Base-by-base conservation (phyloP, 345 rosid species). In the Aegle marmelos region DNA sequence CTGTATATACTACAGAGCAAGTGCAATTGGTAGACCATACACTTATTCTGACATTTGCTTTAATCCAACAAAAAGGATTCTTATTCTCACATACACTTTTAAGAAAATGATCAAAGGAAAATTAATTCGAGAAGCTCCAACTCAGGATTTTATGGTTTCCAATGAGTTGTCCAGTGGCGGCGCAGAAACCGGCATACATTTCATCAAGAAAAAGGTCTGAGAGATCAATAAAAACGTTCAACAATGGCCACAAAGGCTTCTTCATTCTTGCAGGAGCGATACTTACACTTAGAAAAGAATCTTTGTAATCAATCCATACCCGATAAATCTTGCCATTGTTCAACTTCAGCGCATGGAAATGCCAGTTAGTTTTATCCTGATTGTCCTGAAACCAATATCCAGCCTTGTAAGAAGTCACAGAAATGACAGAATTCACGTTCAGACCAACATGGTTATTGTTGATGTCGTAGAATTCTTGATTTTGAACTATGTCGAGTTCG, bases 361-460 rank as follows among this genome's bases (percentile, higher is more conserved):
- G 65, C 80, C 79, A 80, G 6, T 79, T 41, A 57, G 59, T 62
- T 34, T 63, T 36, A 17, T 33, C 67, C 58, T 17, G 5, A 5
- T 16, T 37, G 68, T 58, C 25, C 50, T 39, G 80, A n/a, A 65
- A 56, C 84, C 83, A 82, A 62, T 74, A 78, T 31, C 85, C 86
- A 39, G 89, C 83, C 72, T 79, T 82, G 2, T 31, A 54, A 24
- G 86, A 71, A 50, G 25, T 72, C 48, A 86, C 57, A 76, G 84
- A 82, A 30, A 69, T 50, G 24, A 84, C 77, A 17, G 88, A 80
- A 11, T 86, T 82, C 37, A 84, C 74, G 24, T 84, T 86, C 74
- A 86, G 22, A 64, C 91, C 86, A 50, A 88, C 87, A 74, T 83
- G 89, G 60, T 86, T 85, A 56, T 80, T 82, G 39, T 83, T 81